Base-by-base conservation (phyloP, 768 basidiomycete species). In the Russula virescens region DNA sequence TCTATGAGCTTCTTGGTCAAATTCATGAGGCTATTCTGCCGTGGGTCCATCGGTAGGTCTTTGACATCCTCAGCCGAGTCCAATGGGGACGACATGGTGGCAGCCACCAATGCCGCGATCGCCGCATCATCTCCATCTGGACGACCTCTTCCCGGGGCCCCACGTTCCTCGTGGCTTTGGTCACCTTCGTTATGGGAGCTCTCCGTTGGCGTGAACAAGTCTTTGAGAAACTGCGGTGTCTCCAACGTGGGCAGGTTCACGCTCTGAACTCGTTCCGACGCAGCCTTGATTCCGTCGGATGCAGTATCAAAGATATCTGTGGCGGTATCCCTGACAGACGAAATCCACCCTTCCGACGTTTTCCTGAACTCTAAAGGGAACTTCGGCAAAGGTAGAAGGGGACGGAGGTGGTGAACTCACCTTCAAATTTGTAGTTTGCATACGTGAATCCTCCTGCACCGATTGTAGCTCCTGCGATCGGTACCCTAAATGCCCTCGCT, bases 381-480 rank as follows among this genome's bases (percentile, higher is more conserved):
- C 35, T 23, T 21, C 19, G 26, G 63, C 25, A 56, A 40, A 16
- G 42, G 18, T 14, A 25, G 19, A 34, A 28, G 11, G 40, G 7
- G 48, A n/a, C n/a, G 13, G 9, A 55, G 28, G 57, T 38, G 47
- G 9, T 0, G 58, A 38, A 74, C 81, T 67, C 64, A 93, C 95
- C 92, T 78, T 98, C 95, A 69, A 96, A 87, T 76, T 94, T 94
- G 79, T 96, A 96, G 73, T 96, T 94, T 23, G 94, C 95, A 75
- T 97, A 98, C 5, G 91, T 92, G 60, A 96, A 77, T 0, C 92
- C 88, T 11, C 95, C 95, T 0, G 89, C 94, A 5, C 95, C 95
- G 26, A 95, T 83, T 1, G 92, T 92, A 40, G 87, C 89, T 7
- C 89, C 93, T 18, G 92, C 94, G 62, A 93, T 81, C 28, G 94